These are phyloP conservation scores for Pterocarpus macrocarpus DNA, from an alignment of 306 rosid species.

Conservation along the genomic window DNA sequence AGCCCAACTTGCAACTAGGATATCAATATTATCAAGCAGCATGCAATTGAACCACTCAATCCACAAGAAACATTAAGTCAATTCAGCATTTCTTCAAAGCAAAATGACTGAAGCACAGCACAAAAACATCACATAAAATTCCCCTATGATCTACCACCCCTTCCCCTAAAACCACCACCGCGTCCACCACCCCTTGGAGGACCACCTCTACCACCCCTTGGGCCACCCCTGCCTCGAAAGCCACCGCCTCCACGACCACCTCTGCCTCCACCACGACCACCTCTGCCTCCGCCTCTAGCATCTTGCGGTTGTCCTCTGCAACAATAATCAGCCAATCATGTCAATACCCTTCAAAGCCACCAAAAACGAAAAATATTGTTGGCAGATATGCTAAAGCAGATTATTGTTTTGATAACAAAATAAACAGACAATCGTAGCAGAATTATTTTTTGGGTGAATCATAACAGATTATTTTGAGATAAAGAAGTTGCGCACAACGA, in stretches of 20 bases:
- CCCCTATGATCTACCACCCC: constrained; percentile 82
- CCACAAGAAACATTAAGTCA: constrained; percentile 32
- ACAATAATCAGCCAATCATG: constrained; percentile 40
- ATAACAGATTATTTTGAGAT: not conserved
- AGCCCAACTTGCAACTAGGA: constrained; percentile 9
- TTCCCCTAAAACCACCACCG: constrained; percentile 89
- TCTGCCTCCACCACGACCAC: constrained; percentile 73
- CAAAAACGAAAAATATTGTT: not conserved
- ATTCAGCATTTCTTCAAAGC: constrained; percentile 44
- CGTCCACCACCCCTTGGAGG: constrained; percentile 78
- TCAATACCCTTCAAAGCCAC: constrained; percentile 4
- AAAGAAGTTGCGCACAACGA: constrained; percentile 1
- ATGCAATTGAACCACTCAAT: constrained; percentile 44
- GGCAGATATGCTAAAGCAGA: not conserved
- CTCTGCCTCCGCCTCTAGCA: constrained; percentile 67
- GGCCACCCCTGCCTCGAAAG: constrained; percentile 87
- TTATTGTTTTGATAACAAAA: not conserved
- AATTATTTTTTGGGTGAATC: not conserved
- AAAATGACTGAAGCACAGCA: constrained; percentile 42
- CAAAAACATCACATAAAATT: constrained; percentile 43
- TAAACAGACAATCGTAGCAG: not conserved
- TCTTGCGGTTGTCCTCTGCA: constrained; percentile 76
- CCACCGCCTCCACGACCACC: constrained; percentile 76
- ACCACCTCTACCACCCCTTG: constrained; percentile 86
- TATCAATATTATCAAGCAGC: constrained; percentile 11